phyloP scores from a whole-genome alignment of 2,329 filamentous ascomycete genomes.

The Bipolaris cookei region DNA sequence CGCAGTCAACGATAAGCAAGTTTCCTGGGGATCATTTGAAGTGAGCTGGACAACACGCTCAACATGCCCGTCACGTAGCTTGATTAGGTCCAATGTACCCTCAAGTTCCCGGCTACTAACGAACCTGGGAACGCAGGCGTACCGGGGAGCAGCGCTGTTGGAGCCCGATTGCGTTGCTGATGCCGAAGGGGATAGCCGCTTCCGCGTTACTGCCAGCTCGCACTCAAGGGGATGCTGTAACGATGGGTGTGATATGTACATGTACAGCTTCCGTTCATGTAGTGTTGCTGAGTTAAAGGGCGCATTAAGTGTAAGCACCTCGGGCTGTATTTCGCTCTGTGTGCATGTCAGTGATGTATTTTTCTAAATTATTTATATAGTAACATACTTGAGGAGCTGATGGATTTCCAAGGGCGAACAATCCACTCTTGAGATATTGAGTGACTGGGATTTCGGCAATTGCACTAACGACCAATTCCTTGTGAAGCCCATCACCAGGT shows the following conservation, averaged over 20 bases:
- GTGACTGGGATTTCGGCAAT: constrained; percentile 44
- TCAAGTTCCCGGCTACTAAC: constrained; percentile 35
- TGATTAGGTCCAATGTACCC: constrained; percentile 38
- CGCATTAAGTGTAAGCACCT: constrained; percentile 40
- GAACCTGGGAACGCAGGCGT: constrained; percentile 46
- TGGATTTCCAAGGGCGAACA: constrained; percentile 33
- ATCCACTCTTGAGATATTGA: constrained; percentile 36
- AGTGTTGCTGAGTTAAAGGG: constrained; percentile 47
- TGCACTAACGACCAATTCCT: constrained; percentile 48
- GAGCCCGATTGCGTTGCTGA: constrained; percentile 36
- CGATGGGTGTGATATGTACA: constrained; percentile 48
- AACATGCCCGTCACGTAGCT: constrained; percentile 41
- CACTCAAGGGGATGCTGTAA: constrained; percentile 44
- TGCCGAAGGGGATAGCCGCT: constrained; percentile 39
- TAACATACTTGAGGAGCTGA: constrained; percentile 26
- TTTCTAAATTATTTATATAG: too few species aligned
- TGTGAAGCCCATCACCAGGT: constrained; percentile 47
- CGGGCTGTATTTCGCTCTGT: constrained; percentile 25
- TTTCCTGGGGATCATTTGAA: constrained; percentile 26
- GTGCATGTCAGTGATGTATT: neutral
- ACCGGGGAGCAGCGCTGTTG: constrained; percentile 32
- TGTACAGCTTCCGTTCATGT: constrained; percentile 46
- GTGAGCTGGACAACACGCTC: constrained; percentile 41
- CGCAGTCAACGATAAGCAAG: constrained; percentile 40
- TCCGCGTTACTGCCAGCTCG: constrained; percentile 47